Evolutionary conservation across 805 yeast species (phyloP).

Genomic region (Candida berthetii): DNA sequence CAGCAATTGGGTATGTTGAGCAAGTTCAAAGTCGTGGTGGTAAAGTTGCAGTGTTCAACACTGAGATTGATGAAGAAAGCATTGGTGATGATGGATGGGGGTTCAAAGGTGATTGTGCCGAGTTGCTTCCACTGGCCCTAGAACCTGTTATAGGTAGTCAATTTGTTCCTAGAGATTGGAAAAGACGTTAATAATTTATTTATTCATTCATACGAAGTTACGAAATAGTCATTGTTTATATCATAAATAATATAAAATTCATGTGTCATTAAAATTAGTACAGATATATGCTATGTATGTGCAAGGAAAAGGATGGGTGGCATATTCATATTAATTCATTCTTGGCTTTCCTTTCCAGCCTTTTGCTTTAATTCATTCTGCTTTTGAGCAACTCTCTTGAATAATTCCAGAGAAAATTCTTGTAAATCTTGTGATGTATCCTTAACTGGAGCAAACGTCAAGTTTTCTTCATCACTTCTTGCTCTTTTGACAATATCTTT

Average conservation of each 20-base stretch:
- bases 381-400: conserved; percentile 36
- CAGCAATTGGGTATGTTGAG: conserved; percentile 88
- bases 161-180: conserved; percentile 21
- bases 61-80: conserved; percentile 45
- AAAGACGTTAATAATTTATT: conserved; percentile 1
- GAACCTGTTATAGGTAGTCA: conserved; percentile 39
- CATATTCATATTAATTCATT: not conserved
- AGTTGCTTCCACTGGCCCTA: conserved; percentile 59
- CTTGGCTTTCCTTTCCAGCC: no score
- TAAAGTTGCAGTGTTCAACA: conserved; percentile 77
- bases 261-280: not conserved
- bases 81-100: conserved; percentile 53
- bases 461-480: conserved; percentile 49
- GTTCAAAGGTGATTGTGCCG: conserved; percentile 76
- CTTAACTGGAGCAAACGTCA: conserved; percentile 54
- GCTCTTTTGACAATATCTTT: conserved; percentile 65
- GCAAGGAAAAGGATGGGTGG: not conserved
- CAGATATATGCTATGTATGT: no score
- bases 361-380: conserved; percentile 6
- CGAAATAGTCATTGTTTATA: not conserved
- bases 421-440: conserved; percentile 72
- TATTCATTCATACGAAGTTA: not conserved
- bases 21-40: conserved; percentile 70
- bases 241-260: not conserved
- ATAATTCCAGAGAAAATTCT: conserved; percentile 66